Evolutionary conservation across 306 rosid species (phyloP).

Genomic region (Quercus wislizeni): DNA sequence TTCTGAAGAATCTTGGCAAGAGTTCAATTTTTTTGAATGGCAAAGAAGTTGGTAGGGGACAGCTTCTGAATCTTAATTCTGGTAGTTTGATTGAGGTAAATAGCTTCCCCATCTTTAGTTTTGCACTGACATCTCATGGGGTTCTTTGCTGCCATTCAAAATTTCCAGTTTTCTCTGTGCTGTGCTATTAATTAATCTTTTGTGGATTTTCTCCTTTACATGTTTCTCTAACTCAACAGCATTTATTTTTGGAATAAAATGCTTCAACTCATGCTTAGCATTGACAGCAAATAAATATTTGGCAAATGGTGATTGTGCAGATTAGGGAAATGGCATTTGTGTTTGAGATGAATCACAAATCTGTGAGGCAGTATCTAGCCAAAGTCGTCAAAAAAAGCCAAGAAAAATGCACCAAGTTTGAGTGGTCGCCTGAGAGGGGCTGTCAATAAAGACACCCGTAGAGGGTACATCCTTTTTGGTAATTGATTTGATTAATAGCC

Average conservation of each 20-base stretch:
- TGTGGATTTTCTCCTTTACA: neutral
- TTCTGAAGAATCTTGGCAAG: constrained; percentile 67
- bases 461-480: neutral
- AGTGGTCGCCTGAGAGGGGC: constrained; percentile 31
- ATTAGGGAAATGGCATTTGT: constrained; percentile 63
- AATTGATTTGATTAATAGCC: neutral
- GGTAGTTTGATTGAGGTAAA: constrained; percentile 75
- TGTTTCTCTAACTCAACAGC: neutral
- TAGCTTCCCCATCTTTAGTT: constrained; percentile 20
- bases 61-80: constrained; percentile 38
- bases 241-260: neutral
- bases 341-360: constrained; percentile 53
- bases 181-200: neutral
- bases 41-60: constrained; percentile 58
- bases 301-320: constrained; percentile 48
- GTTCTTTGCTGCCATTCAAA: neutral
- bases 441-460: constrained; percentile 12
- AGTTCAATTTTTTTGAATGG: constrained; percentile 72
- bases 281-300: neutral
- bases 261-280: neutral
- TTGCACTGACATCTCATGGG: neutral
- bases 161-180: neutral
- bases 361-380: constrained; percentile 43
- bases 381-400: constrained; percentile 17
- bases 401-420: constrained; percentile 17